These are phyloP conservation scores for Periconia digitata DNA, from an alignment of 2,329 filamentous ascomycete species.

Conservation along the genomic window DNA sequence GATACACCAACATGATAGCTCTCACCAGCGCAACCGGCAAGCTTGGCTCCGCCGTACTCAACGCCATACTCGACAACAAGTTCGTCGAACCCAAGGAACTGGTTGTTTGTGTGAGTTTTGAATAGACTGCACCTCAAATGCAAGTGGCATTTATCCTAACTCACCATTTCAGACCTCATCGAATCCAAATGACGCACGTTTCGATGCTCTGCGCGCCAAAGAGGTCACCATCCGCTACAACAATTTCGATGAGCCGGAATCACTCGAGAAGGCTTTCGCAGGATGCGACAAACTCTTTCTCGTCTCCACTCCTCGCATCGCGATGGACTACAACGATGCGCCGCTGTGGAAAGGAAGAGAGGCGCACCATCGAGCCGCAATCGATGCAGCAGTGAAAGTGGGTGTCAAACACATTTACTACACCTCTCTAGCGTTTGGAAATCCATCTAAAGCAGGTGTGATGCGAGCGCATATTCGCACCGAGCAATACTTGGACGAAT, in stretches of 20 bases:
- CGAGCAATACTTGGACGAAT: constrained; percentile 41
- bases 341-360: constrained; percentile 47
- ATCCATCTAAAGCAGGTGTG: constrained; percentile 45
- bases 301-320: constrained; percentile 48
- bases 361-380: constrained; percentile 46
- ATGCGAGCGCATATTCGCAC: constrained; percentile 53
- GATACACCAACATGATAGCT: constrained; percentile 29
- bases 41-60: constrained; percentile 48
- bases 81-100: constrained; percentile 43
- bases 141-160: not conserved
- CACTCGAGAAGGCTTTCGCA: constrained; percentile 38
- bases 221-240: constrained; percentile 41
- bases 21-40: constrained; percentile 51
- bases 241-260: constrained; percentile 42
- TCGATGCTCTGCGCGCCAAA: constrained; percentile 32
- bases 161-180: constrained; percentile 28
- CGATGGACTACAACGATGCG: constrained; percentile 48
- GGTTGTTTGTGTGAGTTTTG: constrained; percentile 36
- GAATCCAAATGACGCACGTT: constrained; percentile 17
- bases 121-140: not conserved
- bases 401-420: constrained; percentile 52
- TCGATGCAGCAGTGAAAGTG: constrained; percentile 45
- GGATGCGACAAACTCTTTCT: constrained; percentile 48
- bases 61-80: constrained; percentile 45
- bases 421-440: constrained; percentile 47